Conservation (phyloP, 2,329 filamentous ascomycete species). For the Colletotrichum siamense region DNA sequence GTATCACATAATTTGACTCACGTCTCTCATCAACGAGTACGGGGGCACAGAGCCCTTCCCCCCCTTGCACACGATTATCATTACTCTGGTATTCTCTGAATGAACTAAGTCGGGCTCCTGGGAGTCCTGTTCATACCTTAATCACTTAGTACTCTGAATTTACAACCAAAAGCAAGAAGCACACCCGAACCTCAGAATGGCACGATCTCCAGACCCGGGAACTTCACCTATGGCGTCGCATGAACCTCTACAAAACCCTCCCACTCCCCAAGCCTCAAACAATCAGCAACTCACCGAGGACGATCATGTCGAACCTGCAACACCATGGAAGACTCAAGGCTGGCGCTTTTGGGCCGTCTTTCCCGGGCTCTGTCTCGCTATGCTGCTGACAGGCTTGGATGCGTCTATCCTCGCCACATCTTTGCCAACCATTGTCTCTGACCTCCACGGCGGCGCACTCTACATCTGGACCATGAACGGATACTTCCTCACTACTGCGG, state of each 20-base stretch:
- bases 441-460: conserved; percentile 24
- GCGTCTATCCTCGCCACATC: not conserved
- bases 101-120: too few relatives aligned
- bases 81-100: too few relatives aligned
- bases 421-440: not conserved
- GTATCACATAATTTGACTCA: too few relatives aligned
- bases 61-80: too few relatives aligned
- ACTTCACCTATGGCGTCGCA: accelerated
- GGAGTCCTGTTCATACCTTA: too few relatives aligned
- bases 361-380: not conserved
- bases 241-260: not conserved
- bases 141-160: too few relatives aligned
- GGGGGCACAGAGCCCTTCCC: too few relatives aligned
- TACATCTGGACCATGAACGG: conserved; percentile 32
- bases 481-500: conserved; percentile 29
- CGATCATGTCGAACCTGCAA: not conserved
- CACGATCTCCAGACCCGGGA: accelerated
- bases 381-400: not conserved
- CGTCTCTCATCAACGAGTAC: too few relatives aligned
- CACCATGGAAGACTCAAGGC: not conserved
- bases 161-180: too few relatives aligned
- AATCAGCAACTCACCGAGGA: accelerated
- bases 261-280: not conserved
- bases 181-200: not conserved
- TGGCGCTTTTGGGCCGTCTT: not conserved